A percentile compares a stretch with the other conserved stretches of the same genome.
Conservation (phyloP, 2,329 filamentous ascomycete species). For the Fusarium sp. region DNA sequence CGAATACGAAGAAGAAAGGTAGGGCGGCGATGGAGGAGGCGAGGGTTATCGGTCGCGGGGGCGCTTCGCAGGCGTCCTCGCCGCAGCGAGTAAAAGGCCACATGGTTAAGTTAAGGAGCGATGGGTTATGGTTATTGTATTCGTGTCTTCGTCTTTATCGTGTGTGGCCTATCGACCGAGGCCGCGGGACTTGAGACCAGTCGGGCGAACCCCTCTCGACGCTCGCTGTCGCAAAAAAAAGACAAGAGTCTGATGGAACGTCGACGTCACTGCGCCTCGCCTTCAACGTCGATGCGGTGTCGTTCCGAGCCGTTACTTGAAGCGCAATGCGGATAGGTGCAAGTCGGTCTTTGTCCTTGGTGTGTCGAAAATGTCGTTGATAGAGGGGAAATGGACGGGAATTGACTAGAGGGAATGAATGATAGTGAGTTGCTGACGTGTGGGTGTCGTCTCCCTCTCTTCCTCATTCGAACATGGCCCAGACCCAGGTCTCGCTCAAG, state of each 20-base stretch:
- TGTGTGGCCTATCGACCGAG: slow-evolving; percentile 1
- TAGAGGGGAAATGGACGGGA: background rate
- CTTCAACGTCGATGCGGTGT: slow-evolving; percentile 1
- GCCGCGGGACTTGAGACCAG: slow-evolving; percentile 1
- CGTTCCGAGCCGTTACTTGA: background rate
- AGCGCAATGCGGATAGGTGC: background rate
- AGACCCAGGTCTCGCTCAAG: background rate
- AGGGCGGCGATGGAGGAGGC: slow-evolving; percentile 70
- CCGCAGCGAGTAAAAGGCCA: slow-evolving; percentile 64
- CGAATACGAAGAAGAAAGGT: slow-evolving; percentile 79
- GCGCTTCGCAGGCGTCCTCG: slow-evolving; percentile 66
- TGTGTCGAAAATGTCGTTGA: background rate
- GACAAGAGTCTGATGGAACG: slow-evolving; percentile 2
- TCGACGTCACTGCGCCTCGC: slow-evolving; percentile 24
- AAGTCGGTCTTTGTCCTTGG: background rate
- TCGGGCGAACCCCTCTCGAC: slow-evolving; percentile 18
- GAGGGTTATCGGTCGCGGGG: slow-evolving; percentile 55
- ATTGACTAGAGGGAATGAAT: background rate
- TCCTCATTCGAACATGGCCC: slow-evolving; percentile 7
- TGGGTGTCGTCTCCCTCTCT: slow-evolving; percentile 24
- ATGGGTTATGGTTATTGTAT: background rate
- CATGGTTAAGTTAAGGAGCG: slow-evolving; percentile 45
- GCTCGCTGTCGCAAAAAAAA: slow-evolving; percentile 18
- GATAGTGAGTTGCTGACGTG: slow-evolving; percentile 28
- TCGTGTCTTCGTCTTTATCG: slow-evolving; percentile 9